Evolutionary conservation across 805 yeast species (phyloP), one percentile per base, ranked within the genome.

Genomic region (Alloascoidea africana): DNA sequence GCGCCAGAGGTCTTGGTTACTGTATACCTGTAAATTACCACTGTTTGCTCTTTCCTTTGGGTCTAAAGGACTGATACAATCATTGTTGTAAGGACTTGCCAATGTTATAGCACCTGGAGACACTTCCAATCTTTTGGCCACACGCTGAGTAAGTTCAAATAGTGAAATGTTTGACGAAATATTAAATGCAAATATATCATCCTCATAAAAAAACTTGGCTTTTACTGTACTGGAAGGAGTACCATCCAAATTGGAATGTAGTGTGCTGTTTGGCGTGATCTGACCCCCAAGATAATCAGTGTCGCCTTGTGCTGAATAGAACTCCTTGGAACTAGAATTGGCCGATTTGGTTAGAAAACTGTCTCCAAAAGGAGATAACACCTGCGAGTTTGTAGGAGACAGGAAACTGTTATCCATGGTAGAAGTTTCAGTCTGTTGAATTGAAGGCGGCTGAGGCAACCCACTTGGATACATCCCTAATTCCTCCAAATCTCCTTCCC

Each of bases 401-500:
- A 8, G 8, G n/a, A n/a, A n/a, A n/a, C n/a, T n/a, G n/a, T n/a
- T n/a, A n/a, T n/a, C n/a, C n/a, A n/a, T n/a, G n/a, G n/a, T n/a
- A n/a, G n/a, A n/a, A n/a, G n/a, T n/a, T n/a, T 23, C n/a, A 8
- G 30, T 8, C n/a, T 23, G 8, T 23, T 8, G 30, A 8, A 23
- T 23, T 23, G 30, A 8, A 8, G n/a, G n/a, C 8, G 30, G n/a
- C n/a, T 23, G 13, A 23, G 35, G 27, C 5, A n/a, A 5, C 19
- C 42, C 34, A 13, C 39, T 35, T 30, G 56, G 59, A 4, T 36
- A 14, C 5, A 49, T 43, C 11, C 18, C 18, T 13, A 34, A 16
- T 16, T 58, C 49, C 46, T 73, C 81, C 41, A 66, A 66, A 53
- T 81, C 89, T 35, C 79, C 81, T 2, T 70, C 70, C 32, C 70